Evolutionary conservation across 2,329 filamentous ascomycete genomes (phyloP).

Genomic region (Aspergillus versicolor): DNA sequence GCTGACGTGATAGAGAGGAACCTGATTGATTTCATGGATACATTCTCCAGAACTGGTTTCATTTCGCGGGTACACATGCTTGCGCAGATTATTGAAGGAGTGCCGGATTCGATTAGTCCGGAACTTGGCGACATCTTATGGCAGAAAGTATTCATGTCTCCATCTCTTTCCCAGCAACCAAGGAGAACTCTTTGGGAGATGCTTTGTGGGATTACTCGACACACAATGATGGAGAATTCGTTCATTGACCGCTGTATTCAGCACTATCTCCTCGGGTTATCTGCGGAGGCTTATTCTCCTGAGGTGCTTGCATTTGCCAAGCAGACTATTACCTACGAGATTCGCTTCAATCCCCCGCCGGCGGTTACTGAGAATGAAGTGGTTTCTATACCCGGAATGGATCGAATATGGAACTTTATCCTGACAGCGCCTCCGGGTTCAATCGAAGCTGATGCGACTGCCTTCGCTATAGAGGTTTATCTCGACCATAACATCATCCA

Average conservation of each 20-base stretch:
- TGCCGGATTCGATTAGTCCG: conserved; percentile 61
- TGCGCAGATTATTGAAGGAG: conserved; percentile 59
- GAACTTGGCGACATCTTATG: conserved; percentile 67
- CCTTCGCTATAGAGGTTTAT: conserved; percentile 72
- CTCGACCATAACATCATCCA: conserved; percentile 52
- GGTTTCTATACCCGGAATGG: conserved; percentile 52
- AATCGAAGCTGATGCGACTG: conserved; percentile 68
- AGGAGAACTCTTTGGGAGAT: conserved; percentile 69
- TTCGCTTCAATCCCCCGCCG: conserved; percentile 58
- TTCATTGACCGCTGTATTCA: conserved; percentile 47
- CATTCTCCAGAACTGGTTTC: conserved; percentile 46
- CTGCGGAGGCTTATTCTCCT: conserved; percentile 37
- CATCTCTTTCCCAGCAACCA: conserved; percentile 59
- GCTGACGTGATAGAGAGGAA: conserved; percentile 54
- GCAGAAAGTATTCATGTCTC: conserved; percentile 68
- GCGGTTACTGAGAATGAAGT: conserved; percentile 38
- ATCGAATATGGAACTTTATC: conserved; percentile 82
- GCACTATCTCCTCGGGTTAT: conserved; percentile 41
- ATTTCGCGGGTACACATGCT: conserved; percentile 57
- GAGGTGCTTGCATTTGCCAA: conserved; percentile 46
- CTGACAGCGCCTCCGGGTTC: conserved; percentile 64
- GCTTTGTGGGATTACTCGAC: conserved; percentile 48
- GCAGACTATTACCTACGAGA: conserved; percentile 47
- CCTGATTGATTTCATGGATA: conserved; percentile 40
- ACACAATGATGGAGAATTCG: conserved; percentile 31